Evolutionary conservation across 768 basidiomycete genomes (phyloP), one percentile per base, ranked within the genome.

Genomic region (Mycena indigotica): DNA sequence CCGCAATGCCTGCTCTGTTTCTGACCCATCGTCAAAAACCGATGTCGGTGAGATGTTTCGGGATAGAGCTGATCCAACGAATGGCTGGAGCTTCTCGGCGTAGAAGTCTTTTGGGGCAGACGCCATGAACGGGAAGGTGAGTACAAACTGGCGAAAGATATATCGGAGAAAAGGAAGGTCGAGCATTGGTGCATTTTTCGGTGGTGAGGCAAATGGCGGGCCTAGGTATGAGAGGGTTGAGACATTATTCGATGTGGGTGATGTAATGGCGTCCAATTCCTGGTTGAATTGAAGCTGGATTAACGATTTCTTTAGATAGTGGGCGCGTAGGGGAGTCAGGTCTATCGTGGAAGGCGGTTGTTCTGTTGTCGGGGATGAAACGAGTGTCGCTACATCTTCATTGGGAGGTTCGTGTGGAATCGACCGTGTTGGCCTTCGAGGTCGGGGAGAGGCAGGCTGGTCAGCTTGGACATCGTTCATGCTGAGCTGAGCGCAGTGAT

Each of bases 221-320:
- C 97, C 97, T 15, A 99, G 86, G 70, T 91, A 85, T 13, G 94
- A 93, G 55, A 98, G 81, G 0, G 93, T 80, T 21, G 87, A 89
- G 4, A 80, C 67, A 52, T 79, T 80, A 46, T 73, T 75, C 19
- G 76, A 67, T 1, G 77, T 66, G 0, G 82, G 75, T 4, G 81
- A 76, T 10, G 84, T 83, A 62, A 94, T 79, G 21, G 76, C 75
- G 58, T 84, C 78, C 59, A 98, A 82, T 73, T 99, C 97, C n/a
- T 74, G 75, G 65, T 77, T 74, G 65, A 98, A 86, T 71, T 98
- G 88, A 51, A 98, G 86, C 64, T 89, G 85, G 41, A 98, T 81
- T 55, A 99, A 86, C 17, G 92, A 84, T 73, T 98, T 98, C 80
- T 98, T 99, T 71, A 99, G 91, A 73, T 99, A 99, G 70, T 99